A percentile compares a stretch with the other conserved stretches of the same genome.
Evolutionary conservation across 2,329 filamentous ascomycete genomes (phyloP).

Genomic region (Kalmusia sp.): DNA sequence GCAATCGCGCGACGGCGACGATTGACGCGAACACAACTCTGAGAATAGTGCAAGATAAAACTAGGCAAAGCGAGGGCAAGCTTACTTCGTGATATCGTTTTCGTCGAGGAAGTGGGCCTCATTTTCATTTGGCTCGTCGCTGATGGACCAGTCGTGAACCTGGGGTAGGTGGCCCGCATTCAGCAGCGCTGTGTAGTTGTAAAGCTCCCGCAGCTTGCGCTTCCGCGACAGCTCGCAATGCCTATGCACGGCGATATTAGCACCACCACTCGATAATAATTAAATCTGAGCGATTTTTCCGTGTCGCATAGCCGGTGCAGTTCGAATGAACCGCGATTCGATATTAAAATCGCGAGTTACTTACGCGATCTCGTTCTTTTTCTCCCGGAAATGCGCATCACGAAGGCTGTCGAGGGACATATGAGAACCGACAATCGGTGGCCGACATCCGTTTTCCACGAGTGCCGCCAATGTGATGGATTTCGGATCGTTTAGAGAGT

Average conservation of each 20-base stretch:
- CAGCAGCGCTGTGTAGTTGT: slow-evolving; percentile 73
- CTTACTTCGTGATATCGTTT: slow-evolving; percentile 65
- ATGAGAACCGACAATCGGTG: slow-evolving; percentile 48
- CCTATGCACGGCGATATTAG: slow-evolving; percentile 45
- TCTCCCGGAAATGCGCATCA: slow-evolving; percentile 49
- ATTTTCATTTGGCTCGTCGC: slow-evolving; percentile 59
- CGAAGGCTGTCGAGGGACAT: slow-evolving; percentile 57
- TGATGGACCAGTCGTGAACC: slow-evolving; percentile 63
- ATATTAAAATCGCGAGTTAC: slow-evolving; percentile 42
- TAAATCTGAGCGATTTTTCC: slow-evolving; percentile 48
- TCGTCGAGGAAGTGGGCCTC: slow-evolving; percentile 63
- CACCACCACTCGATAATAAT: slow-evolving; percentile 47
- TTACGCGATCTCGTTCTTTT: slow-evolving; percentile 54
- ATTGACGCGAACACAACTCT: slow-evolving; percentile 4
- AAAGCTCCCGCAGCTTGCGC: slow-evolving; percentile 89
- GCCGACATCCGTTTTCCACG: slow-evolving; percentile 58
- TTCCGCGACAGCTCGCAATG: slow-evolving; percentile 78
- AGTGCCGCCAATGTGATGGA: slow-evolving; percentile 50
- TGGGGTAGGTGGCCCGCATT: slow-evolving; percentile 62
- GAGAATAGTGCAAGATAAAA: neutral
- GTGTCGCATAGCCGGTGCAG: slow-evolving; percentile 45
- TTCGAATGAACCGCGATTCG: slow-evolving; percentile 35
- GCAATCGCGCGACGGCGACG: slow-evolving; percentile 25
- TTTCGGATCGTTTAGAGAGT: slow-evolving; percentile 35
- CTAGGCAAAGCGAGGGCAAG: slow-evolving; percentile 16